Evolutionary conservation across 495 filamentous ascomycete genomes (phyloP).

Genomic region (Tuber brumale): DNA sequence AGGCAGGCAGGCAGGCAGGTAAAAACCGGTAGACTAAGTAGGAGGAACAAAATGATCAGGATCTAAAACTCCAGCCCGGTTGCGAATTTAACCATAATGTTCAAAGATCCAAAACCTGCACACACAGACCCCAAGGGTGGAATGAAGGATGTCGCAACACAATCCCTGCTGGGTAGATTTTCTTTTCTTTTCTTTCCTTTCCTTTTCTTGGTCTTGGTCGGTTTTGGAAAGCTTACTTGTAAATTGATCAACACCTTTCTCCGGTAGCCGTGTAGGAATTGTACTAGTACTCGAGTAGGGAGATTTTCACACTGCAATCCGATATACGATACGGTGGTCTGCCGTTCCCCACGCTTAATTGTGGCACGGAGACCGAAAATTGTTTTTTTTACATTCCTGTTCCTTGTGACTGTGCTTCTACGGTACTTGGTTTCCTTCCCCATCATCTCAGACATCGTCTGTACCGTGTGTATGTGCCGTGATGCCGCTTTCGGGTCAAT

Average conservation of each 20-base stretch:
- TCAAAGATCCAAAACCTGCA: neutral
- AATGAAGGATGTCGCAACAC: neutral
- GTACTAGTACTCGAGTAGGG: no score
- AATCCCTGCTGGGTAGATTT: constrained; percentile 5
- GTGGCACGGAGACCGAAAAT: neutral
- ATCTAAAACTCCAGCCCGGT: neutral
- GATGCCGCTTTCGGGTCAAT: neutral
- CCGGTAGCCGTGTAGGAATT: neutral
- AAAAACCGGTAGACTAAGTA: no score
- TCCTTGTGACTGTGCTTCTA: neutral
- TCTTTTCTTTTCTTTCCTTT: constrained; percentile 8
- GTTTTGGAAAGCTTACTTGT: constrained; percentile 33
- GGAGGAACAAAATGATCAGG: neutral
- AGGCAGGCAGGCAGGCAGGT: no score
- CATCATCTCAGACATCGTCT: neutral
- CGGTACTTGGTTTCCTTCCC: neutral
- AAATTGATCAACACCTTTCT: neutral
- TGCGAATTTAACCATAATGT: neutral
- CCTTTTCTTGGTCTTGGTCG: constrained; percentile 15
- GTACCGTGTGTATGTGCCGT: neutral
- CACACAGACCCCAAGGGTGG: neutral
- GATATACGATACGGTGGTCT: neutral
- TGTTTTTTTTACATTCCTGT: neutral
- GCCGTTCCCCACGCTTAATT: neutral
- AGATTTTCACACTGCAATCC: neutral